Evolutionary conservation across 768 basidiomycete species (phyloP).

Genomic region (Tylopilus vinaceipallidus): DNA sequence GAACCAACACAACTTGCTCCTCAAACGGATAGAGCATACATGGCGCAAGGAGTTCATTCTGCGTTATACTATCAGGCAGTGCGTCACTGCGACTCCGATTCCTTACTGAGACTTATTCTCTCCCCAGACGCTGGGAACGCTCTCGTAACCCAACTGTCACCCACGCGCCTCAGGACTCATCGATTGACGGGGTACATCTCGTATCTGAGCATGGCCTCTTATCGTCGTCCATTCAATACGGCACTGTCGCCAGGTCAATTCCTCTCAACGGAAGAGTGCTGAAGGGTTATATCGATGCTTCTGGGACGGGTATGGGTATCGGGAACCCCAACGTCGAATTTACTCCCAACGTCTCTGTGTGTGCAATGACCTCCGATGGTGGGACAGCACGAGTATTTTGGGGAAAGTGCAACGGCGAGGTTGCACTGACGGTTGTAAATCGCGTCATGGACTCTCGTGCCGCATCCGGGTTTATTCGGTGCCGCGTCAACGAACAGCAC

Average conservation of each 20-base stretch:
- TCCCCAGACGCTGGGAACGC: conserved; percentile 63
- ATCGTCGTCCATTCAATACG: conserved; percentile 62
- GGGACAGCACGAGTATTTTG: conserved; percentile 67
- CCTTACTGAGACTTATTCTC: background rate
- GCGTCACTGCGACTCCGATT: conserved; percentile 8
- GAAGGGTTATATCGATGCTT: conserved; percentile 66
- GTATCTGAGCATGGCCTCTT: conserved; percentile 57
- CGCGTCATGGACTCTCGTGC: conserved; percentile 58
- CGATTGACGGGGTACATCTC: conserved; percentile 57
- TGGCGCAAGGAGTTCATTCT: conserved; percentile 74
- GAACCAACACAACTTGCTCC: conserved; percentile 43
- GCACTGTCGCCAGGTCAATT: conserved; percentile 69
- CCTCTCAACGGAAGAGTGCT: conserved; percentile 69
- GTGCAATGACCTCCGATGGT: conserved; percentile 57
- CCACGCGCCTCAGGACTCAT: conserved; percentile 61
- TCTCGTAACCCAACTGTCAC: conserved; percentile 59
- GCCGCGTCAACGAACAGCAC: conserved; percentile 58
- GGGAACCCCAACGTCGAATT: conserved; percentile 79
- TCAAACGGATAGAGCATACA: conserved; percentile 53
- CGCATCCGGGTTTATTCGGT: conserved; percentile 45
- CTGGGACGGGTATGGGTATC: conserved; percentile 55
- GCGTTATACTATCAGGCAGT: conserved; percentile 57
- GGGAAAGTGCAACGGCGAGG: conserved; percentile 70
- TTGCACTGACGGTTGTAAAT: conserved; percentile 56
- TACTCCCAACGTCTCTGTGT: conserved; percentile 61